Conservation (phyloP, 2,329 filamentous ascomycete species). For the Colletotrichum paranaense region DNA sequence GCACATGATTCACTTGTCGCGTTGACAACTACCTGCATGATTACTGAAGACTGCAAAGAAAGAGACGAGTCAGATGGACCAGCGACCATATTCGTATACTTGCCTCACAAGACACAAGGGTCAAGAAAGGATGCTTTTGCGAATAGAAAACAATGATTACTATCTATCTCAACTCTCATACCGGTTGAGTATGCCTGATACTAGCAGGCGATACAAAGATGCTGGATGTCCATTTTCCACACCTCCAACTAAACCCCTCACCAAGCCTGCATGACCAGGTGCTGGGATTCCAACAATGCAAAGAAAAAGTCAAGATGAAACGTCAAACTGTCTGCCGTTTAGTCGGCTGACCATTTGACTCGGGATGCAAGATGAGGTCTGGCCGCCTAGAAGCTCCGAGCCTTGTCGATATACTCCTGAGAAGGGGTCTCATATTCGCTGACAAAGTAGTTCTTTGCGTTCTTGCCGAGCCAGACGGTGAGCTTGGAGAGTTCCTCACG, state of each 20-base stretch:
- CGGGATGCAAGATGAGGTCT: background rate
- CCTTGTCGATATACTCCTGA: conserved; percentile 78
- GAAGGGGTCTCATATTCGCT: conserved; percentile 79
- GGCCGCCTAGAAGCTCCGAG: conserved; percentile 55
- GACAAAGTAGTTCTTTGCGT: conserved; percentile 82
- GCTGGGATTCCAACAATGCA: background rate
- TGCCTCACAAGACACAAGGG: background rate
- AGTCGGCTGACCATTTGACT: background rate
- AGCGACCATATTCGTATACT: background rate
- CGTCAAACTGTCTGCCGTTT: background rate
- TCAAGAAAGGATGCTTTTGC: background rate
- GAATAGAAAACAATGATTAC: conserved; percentile 19
- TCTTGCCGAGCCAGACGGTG: conserved; percentile 84
- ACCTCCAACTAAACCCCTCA: background rate
- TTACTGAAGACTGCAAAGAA: background rate
- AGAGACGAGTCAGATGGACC: background rate
- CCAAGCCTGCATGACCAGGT: background rate
- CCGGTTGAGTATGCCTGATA: background rate
- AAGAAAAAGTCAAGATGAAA: background rate
- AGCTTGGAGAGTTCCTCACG: conserved; percentile 91
- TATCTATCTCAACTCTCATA: conserved; percentile 19
- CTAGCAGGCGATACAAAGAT: background rate
- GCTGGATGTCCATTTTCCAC: background rate
- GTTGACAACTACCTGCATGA: background rate
- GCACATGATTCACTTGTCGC: background rate